Evolutionary conservation across 768 basidiomycete genomes (phyloP), one percentile per base, ranked within the genome.

Genomic region (Boletus reticulatus): DNA sequence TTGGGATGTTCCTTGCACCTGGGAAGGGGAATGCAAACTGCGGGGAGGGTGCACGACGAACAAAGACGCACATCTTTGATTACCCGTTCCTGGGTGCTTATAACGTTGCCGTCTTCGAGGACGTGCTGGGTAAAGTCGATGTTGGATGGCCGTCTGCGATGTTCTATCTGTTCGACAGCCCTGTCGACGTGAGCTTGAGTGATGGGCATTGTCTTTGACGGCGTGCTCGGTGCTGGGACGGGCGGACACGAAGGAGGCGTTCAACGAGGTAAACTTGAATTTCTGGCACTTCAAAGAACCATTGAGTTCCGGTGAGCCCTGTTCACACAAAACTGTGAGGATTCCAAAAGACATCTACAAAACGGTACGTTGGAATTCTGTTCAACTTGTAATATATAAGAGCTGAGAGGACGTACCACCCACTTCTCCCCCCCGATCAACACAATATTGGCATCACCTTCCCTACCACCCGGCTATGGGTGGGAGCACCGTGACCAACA

Each of bases 1-100:
- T 94, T 1, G 97, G 97, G 56, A 88, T 83, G 63, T 77, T 78
- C 87, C 95, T 86, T 98, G 97, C 9, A 98, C 94, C 94, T 97
- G 67, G 11, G 6, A 36, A 19, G 34, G 24, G 36, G 11, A 34
- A 19, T 8, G 43, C 57, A 42, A 62, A 38, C 24, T 49, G 58
- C 53, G 52, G 52, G 51, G 48, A 45, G 36, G 31, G 13, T 4
- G 13, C 19, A 19, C 24, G 16, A 43, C 3, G 55, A 34, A 27
- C 16, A 31, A 22, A 37, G 32, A 22, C 85, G 62, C 62, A 96
- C 94, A 76, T 98, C 96, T 75, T 98, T 98, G 67, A 98, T 84
- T 44, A 97, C 92, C 62, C 96, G 84, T 73, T 98, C 95, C 66
- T 93, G 92, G 12, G 97, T 98, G 73, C 85, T 91, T 66, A 97